phyloP scores from a whole-genome alignment of 805 yeast species.

The Saccharomycopsis malanga region DNA sequence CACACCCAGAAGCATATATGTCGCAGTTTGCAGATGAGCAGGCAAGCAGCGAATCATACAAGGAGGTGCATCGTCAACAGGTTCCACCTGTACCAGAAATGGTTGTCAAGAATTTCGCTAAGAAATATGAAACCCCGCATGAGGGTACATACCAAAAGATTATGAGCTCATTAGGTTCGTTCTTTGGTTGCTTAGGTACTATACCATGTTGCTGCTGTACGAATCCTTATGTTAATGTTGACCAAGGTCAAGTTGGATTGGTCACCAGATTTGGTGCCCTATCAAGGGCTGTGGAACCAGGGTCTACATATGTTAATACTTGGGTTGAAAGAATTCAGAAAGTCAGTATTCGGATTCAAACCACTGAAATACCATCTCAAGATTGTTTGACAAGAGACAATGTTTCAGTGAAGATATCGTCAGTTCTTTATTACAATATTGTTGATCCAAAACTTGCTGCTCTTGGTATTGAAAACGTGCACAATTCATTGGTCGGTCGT shows the following conservation, averaged over 20 bases:
- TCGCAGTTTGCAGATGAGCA: no score
- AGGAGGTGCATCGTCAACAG: not conserved
- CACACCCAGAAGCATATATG: no score
- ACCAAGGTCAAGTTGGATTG: constrained; percentile 65
- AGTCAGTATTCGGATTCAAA: constrained; percentile 51
- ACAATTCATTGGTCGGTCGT: constrained; percentile 52
- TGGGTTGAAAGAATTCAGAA: constrained; percentile 47
- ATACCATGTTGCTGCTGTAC: constrained; percentile 46
- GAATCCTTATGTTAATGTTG: constrained; percentile 53
- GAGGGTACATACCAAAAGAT: constrained; percentile 36
- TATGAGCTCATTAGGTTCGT: constrained; percentile 35
- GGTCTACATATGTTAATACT: constrained; percentile 57
- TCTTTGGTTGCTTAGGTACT: constrained; percentile 47
- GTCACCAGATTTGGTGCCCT: constrained; percentile 62
- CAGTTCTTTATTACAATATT: constrained; percentile 61
- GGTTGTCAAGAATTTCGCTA: constrained; percentile 2
- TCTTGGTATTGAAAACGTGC: constrained; percentile 48
- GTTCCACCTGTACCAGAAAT: constrained; percentile 1
- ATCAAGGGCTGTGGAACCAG: constrained; percentile 61
- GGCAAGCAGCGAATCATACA: not conserved
- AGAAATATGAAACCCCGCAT: constrained; percentile 1
- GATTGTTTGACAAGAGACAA: constrained; percentile 66
- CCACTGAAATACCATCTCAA: constrained; percentile 60
- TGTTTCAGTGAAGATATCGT: constrained; percentile 52
- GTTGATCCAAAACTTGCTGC: constrained; percentile 61